A percentile compares a stretch with the other conserved stretches of the same genome.
Conservation (phyloP, 257 asterid genomes). For the Ilex aquifolium region DNA sequence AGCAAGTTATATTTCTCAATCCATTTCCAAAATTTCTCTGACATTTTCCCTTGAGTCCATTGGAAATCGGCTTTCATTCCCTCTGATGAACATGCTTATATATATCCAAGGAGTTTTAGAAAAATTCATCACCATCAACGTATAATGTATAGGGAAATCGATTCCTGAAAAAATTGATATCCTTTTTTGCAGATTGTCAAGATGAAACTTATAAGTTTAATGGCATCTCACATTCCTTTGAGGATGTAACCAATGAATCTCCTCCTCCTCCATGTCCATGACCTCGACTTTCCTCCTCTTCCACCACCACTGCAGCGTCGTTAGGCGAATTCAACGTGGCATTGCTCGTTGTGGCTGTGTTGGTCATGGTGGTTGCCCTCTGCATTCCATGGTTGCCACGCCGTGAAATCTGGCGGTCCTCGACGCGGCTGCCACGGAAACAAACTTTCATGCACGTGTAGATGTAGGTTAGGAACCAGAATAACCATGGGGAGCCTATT, state of each 20-base stretch:
- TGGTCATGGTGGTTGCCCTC: background rate
- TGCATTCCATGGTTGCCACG: background rate
- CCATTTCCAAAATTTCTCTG: no score
- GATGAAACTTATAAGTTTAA: constrained; percentile 16
- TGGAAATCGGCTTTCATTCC: no score
- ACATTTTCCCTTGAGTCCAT: no score
- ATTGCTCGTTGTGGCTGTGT: background rate
- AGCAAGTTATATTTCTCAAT: no score
- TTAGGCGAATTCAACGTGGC: background rate
- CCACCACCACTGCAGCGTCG: no score
- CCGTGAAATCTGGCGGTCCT: constrained; percentile 9
- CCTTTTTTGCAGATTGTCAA: constrained; percentile 1
- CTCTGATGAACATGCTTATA: no score
- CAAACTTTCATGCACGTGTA: constrained; percentile 51
- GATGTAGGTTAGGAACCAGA: constrained; percentile 54
- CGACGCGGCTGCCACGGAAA: constrained; percentile 3
- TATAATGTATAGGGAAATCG: no score
- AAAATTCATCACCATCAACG: no score
- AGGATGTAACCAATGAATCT: constrained; percentile 13
- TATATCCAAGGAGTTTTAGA: no score
- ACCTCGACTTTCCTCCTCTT: no score
- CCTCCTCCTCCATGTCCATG: background rate
- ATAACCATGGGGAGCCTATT: constrained; percentile 67
- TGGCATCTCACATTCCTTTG: constrained; percentile 30
- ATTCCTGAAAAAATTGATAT: background rate